These are phyloP conservation scores for Glarea lozoyensis DNA, from an alignment of 495 filamentous ascomycete species.

Conservation along the genomic window DNA sequence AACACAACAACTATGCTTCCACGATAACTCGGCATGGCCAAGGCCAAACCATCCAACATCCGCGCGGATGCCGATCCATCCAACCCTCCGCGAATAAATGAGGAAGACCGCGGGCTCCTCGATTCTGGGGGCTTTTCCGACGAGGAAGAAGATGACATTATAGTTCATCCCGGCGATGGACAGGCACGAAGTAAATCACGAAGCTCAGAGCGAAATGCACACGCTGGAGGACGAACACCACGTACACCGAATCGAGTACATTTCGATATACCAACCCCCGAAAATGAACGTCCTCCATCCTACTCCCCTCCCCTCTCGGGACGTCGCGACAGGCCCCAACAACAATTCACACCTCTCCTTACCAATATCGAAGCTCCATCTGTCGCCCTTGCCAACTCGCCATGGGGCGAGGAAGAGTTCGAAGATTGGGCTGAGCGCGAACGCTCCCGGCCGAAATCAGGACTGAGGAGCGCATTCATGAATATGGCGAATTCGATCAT, in stretches of 20 bases:
- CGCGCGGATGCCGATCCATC: conserved; percentile 14
- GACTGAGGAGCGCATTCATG: conserved; percentile 61
- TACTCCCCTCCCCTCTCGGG: conserved; percentile 16
- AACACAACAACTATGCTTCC: conserved; percentile 26
- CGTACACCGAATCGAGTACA: conserved; percentile 79
- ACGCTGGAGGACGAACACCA: conserved; percentile 45
- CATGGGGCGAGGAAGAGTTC: conserved; percentile 29
- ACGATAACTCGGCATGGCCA: conserved; percentile 22
- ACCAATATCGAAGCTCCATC: conserved; percentile 83
- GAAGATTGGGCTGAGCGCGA: conserved; percentile 34
- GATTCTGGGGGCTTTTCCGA: conserved; percentile 23
- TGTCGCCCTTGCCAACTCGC: conserved; percentile 60
- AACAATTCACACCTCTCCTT: conserved; percentile 59
- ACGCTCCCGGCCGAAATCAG: conserved; percentile 36
- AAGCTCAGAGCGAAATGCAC: too few relatives aligned
- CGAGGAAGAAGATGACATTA: conserved; percentile 25
- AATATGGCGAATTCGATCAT: conserved; percentile 99
- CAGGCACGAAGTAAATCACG: too few relatives aligned
- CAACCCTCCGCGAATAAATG: conserved; percentile 17
- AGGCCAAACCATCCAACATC: conserved; percentile 16
- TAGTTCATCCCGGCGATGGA: conserved; percentile 30
- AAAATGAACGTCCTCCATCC: conserved; percentile 23
- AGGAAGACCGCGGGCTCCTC: conserved; percentile 39
- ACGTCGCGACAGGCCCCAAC: conserved; percentile 30
- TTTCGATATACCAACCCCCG: conserved; percentile 61